Base-by-base conservation (phyloP, 106 monocot species). In the Gastrodia elata region DNA sequence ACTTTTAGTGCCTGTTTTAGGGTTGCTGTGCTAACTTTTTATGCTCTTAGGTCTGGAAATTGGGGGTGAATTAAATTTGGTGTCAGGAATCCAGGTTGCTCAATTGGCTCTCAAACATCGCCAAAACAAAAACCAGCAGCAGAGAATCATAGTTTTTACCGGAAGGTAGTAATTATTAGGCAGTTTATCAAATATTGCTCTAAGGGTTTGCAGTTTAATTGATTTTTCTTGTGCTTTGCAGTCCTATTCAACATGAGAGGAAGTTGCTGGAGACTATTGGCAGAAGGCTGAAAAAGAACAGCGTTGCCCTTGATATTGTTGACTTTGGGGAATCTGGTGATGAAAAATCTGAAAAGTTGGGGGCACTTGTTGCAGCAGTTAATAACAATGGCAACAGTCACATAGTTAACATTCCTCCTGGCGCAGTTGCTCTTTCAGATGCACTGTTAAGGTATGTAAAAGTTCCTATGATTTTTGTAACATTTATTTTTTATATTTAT, bases 31-130 rank as follows among this genome's bases (percentile, higher is more conserved):
- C 65, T 34, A 32, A 34, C 36, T 5, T 49, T 64, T 65, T 77
- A 15, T 40, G 22, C 49, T 37, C 71, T 14, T 71, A 93, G 92
- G 89, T 33, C 72, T 98, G 46, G 90, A 90, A 73, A 74, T 93
- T 71, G 93, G 97, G 37, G 93, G 90, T 61, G 97, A 98, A 71
- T 75, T 83, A 74, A 93, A 91, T 80, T 65, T 98, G 77, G 85
- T 93, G 7, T 75, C 90, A 28, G 97, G 89, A 16, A 98, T 98
- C 25, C 97, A 98, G 81, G 84, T 98, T 76, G 97, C 97, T 48
- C 97, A 98, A 64, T 80, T 98, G 80, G 97, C 97, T 77, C 93
- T 98, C 43, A 98, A 98, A 68, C 97, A 98, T 65, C 88, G 97
- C 20, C 97, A 98, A 75, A 98, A 98, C 65, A 98, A 93, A 74